A percentile compares a stretch with the other conserved stretches of the same genome.
phyloP scores from a whole-genome alignment of 805 yeast species.

The Candida argentea region DNA sequence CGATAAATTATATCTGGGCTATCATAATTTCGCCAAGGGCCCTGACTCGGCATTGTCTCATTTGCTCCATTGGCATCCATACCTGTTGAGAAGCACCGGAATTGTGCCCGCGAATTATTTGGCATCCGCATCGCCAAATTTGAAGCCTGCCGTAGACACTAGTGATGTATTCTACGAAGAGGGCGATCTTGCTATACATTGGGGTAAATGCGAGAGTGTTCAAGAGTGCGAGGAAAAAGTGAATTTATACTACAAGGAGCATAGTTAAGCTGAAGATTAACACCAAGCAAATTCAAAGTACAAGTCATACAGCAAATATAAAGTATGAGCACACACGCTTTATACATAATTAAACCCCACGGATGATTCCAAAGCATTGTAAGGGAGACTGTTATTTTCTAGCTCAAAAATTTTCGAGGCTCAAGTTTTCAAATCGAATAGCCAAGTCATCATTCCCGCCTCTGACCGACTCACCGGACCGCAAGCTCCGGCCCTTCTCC shows the following conservation, averaged over 20 bases:
- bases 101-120: slow-evolving; percentile 47
- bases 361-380: no score
- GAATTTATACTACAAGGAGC: slow-evolving; percentile 7
- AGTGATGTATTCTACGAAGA: slow-evolving; percentile 26
- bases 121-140: slow-evolving; percentile 16
- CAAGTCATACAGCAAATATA: neutral
- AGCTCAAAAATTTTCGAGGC: no score
- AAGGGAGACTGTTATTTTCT: no score
- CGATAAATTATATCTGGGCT: slow-evolving; percentile 61
- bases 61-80: slow-evolving; percentile 91
- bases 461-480: no score
- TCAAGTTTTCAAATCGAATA: no score
- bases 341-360: no score
- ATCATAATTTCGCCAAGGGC: slow-evolving; percentile 47
- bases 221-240: slow-evolving; percentile 44
- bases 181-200: slow-evolving; percentile 61
- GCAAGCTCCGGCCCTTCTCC: slow-evolving; percentile 16
- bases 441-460: no score
- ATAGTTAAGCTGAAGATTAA: slow-evolving; percentile 1
- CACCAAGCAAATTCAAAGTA: neutral
- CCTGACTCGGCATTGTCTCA: slow-evolving; percentile 74
- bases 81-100: slow-evolving; percentile 59
- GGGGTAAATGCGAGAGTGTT: slow-evolving; percentile 45
- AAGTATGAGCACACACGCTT: no score
- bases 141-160: slow-evolving; percentile 5